These are phyloP conservation scores for Pseudoneurospora amorphoporcata DNA, from an alignment of 495 filamentous ascomycete genomes.

Conservation along the genomic window DNA sequence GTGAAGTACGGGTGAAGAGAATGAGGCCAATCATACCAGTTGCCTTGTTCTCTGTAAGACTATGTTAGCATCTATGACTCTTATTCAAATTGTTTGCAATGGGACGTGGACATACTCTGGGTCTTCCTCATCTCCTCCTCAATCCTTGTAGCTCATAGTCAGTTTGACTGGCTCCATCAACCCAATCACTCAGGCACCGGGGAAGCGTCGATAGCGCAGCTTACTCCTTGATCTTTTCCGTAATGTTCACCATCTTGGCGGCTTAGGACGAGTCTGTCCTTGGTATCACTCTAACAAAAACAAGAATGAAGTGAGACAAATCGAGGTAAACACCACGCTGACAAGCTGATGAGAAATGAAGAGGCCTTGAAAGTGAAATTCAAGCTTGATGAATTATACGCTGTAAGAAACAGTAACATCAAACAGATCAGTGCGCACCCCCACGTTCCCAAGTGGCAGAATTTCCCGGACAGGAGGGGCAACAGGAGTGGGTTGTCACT, in stretches of 20 bases:
- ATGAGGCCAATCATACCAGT: slow-evolving; percentile 53
- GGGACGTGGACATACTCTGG: slow-evolving; percentile 57
- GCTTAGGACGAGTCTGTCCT: slow-evolving; percentile 14
- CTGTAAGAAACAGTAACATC: not conserved
- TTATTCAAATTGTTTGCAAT: not conserved
- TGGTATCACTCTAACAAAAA: slow-evolving; percentile 2
- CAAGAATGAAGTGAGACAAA: not conserved
- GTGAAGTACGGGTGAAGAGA: not conserved
- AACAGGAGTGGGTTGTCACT: not conserved
- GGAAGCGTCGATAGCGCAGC: slow-evolving; percentile 12
- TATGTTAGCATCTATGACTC: slow-evolving; percentile 26
- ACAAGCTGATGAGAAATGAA: not conserved
- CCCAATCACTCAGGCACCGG: not conserved
- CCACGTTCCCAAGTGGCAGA: slow-evolving; percentile 24
- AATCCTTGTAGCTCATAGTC: slow-evolving; percentile 51
- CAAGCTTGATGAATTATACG: slow-evolving; percentile 2
- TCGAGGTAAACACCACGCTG: not conserved
- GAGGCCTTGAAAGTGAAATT: not conserved
- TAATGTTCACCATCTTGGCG: slow-evolving; percentile 95
- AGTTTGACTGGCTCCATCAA: slow-evolving; percentile 6
- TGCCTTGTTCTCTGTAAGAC: slow-evolving; percentile 82
- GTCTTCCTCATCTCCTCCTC: slow-evolving; percentile 99
- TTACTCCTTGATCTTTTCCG: slow-evolving; percentile 98
- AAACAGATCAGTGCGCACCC: slow-evolving; percentile 11
- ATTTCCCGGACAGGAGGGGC: slow-evolving; percentile 19